Conservation (phyloP, 768 basidiomycete species). For the Tylopilus sp. region DNA sequence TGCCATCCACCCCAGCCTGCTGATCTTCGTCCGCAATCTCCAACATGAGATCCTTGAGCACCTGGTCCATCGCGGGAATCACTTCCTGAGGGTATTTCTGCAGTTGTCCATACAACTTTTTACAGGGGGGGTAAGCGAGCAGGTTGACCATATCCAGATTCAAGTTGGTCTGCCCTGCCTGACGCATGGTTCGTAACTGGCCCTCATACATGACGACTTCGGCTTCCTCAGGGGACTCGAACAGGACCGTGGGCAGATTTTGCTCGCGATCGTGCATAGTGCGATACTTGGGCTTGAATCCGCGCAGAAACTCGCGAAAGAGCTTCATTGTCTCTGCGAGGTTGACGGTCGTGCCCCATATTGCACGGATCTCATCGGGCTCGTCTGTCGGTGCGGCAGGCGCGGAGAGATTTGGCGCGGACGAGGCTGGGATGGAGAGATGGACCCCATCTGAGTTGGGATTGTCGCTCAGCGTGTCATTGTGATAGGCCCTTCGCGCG, state of each 20-base stretch:
- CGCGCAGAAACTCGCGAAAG: slow-evolving; percentile 84
- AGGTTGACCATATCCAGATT: slow-evolving; percentile 90
- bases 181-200: slow-evolving; percentile 82
- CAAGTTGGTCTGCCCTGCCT: slow-evolving; percentile 88
- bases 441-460: slow-evolving; percentile 57
- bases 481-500: slow-evolving; percentile 18
- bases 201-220: slow-evolving; percentile 72
- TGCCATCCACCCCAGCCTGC: slow-evolving; percentile 64
- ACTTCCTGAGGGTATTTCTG: slow-evolving; percentile 96
- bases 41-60: slow-evolving; percentile 89
- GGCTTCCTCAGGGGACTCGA: slow-evolving; percentile 61
- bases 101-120: slow-evolving; percentile 81
- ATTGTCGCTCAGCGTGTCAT: slow-evolving; percentile 30
- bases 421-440: slow-evolving; percentile 56
- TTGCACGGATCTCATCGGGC: slow-evolving; percentile 82
- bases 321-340: slow-evolving; percentile 87
- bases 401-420: slow-evolving; percentile 54
- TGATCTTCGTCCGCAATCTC: slow-evolving; percentile 83
- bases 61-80: slow-evolving; percentile 95
- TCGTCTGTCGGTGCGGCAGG: slow-evolving; percentile 62
- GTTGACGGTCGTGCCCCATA: slow-evolving; percentile 98
- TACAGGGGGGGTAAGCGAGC: slow-evolving; percentile 77
- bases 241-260: slow-evolving; percentile 46
- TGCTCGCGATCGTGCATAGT: slow-evolving; percentile 64
- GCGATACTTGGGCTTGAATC: slow-evolving; percentile 93